Conservation (phyloP, 345 rosid genomes). For the Aegle marmelos region DNA sequence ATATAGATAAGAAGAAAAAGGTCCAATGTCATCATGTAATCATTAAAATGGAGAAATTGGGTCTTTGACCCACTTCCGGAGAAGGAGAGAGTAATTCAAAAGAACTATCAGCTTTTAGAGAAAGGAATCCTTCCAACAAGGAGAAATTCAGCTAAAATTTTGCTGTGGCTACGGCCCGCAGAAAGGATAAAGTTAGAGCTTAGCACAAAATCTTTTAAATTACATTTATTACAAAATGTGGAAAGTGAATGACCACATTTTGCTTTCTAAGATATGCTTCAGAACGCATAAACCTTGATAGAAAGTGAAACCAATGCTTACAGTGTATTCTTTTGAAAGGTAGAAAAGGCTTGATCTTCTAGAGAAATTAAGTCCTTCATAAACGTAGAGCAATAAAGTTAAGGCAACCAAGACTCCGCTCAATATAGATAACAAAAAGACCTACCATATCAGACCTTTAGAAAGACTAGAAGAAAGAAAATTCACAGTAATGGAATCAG, state of each 20-base stretch:
- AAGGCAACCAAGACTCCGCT: not conserved
- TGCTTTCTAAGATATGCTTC: no score
- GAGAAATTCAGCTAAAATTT: not conserved
- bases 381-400: not conserved
- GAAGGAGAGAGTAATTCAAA: not conserved
- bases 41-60: not conserved
- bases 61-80: not conserved
- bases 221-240: no score
- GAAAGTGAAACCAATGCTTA: not conserved
- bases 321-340: not conserved
- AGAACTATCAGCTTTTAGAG: not conserved
- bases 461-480: not conserved
- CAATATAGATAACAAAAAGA: not conserved
- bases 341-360: not conserved
- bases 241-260: no score
- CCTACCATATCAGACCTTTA: not conserved
- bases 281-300: not conserved
- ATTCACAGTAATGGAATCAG: not conserved
- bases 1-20: not conserved
- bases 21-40: not conserved
- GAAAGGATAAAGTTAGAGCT: not conserved
- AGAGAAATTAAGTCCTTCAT: no score
- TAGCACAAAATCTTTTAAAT: no score
- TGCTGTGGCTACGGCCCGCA: not conserved
- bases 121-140: not conserved